phyloP scores from a whole-genome alignment of 768 basidiomycete genomes.

The Serendipita indica region DNA sequence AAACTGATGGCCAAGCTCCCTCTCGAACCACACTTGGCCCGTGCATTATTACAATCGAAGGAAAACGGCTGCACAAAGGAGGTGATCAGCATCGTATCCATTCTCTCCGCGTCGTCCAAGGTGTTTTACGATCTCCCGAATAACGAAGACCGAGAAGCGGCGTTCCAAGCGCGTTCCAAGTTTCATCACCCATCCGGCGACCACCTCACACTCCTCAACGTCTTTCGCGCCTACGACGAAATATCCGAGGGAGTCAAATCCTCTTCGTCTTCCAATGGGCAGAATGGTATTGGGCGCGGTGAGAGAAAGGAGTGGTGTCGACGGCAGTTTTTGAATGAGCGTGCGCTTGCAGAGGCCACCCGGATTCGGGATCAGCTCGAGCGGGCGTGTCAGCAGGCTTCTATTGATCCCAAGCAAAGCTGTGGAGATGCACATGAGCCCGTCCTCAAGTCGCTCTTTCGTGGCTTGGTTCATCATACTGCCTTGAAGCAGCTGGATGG shows the following conservation, averaged over 20 bases:
- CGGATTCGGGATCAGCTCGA: conserved; percentile 71
- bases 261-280: not conserved
- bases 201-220: conserved; percentile 79
- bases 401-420: conserved; percentile 43
- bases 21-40: conserved; percentile 71
- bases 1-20: conserved; percentile 82
- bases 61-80: conserved; percentile 58
- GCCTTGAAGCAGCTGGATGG: conserved; percentile 78
- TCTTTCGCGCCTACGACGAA: conserved; percentile 67
- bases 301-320: conserved; percentile 62
- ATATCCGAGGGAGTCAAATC: conserved; percentile 23
- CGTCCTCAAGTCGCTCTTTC: conserved; percentile 54
- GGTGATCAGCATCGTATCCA: conserved; percentile 69
- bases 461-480: conserved; percentile 68
- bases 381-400: conserved; percentile 42
- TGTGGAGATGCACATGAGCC: conserved; percentile 51
- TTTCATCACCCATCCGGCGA: conserved; percentile 80
- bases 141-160: conserved; percentile 52
- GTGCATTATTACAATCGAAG: conserved; percentile 65
- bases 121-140: conserved; percentile 59
- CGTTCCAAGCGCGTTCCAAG: conserved; percentile 52
- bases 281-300: conserved; percentile 2
- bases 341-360: conserved; percentile 60
- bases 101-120: conserved; percentile 67
- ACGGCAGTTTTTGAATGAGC: conserved; percentile 67